Evolutionary conservation across 2,329 filamentous ascomycete genomes (phyloP).

Genomic region (Ophiostoma sp.): DNA sequence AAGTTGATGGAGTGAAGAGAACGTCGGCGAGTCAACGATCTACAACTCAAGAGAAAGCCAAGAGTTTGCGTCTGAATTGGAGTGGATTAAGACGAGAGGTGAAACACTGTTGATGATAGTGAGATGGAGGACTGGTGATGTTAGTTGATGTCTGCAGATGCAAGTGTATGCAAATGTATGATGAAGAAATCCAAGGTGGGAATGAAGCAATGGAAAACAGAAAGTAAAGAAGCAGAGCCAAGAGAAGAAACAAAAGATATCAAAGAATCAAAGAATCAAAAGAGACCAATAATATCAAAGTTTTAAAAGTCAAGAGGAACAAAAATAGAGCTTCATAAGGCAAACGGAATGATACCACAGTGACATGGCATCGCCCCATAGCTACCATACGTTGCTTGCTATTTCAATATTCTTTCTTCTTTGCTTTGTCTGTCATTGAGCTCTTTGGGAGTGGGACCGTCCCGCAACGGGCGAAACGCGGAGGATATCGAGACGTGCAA

Average conservation of each 20-base stretch:
- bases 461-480: constrained; percentile 27
- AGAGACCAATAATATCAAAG: neutral
- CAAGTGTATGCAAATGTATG: neutral
- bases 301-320: neutral
- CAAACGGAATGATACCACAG: constrained; percentile 10
- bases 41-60: constrained; percentile 9
- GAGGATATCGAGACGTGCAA: constrained; percentile 25
- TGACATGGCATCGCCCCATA: constrained; percentile 12
- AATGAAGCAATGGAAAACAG: neutral
- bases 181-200: neutral
- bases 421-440: neutral
- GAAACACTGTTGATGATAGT: neutral
- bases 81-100: neutral
- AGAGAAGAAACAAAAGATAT: constrained; percentile 2
- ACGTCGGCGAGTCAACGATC: constrained; percentile 2
- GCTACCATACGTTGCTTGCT: neutral
- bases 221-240: neutral
- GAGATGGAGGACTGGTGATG: neutral
- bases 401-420: neutral
- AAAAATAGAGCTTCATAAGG: constrained; percentile 15
- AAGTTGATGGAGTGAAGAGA: neutral
- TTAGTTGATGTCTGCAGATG: neutral
- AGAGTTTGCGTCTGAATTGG: neutral
- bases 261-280: neutral
- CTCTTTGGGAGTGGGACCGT: constrained; percentile 22